Evolutionary conservation across 2,329 filamentous ascomycete species (phyloP).

Genomic region (Pseudocercospora fijiensis): DNA sequence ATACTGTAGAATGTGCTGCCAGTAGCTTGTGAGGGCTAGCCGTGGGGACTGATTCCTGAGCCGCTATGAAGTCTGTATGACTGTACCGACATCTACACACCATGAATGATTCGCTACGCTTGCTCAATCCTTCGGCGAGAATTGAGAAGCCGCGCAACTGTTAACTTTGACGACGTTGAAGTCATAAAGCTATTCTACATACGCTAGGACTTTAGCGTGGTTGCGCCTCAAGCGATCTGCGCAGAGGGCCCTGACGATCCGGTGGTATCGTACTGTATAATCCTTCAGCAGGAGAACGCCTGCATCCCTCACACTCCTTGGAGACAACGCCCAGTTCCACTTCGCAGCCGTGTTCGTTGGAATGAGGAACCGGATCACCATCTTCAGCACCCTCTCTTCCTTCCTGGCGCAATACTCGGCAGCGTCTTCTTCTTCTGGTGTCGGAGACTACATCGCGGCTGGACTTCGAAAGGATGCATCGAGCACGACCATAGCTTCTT

Average conservation of each 20-base stretch:
- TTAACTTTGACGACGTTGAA: conserved; percentile 2
- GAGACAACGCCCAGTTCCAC: not conserved
- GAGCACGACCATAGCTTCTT: not conserved
- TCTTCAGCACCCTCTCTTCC: not conserved
- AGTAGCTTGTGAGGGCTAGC: too few relatives aligned
- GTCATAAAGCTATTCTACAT: not conserved
- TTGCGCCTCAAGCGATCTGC: not conserved
- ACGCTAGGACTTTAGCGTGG: not conserved
- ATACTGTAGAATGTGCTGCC: too few relatives aligned
- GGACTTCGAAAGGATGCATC: conserved; percentile 5
- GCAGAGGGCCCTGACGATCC: not conserved
- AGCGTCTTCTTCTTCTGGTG: not conserved
- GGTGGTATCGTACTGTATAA: not conserved
- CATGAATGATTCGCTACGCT: not conserved
- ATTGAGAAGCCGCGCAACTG: not conserved
- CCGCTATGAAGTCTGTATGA: too few relatives aligned
- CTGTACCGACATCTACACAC: too few relatives aligned
- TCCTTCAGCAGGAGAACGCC: not conserved
- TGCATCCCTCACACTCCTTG: not conserved
- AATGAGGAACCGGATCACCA: not conserved
- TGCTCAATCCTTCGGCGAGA: not conserved
- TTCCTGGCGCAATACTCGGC: not conserved
- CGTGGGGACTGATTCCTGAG: too few relatives aligned
- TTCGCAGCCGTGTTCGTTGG: not conserved
- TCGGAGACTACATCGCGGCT: conserved; percentile 7